Evolutionary conservation across 345 rosid genomes (phyloP).

Genomic region (Citrus glauca): DNA sequence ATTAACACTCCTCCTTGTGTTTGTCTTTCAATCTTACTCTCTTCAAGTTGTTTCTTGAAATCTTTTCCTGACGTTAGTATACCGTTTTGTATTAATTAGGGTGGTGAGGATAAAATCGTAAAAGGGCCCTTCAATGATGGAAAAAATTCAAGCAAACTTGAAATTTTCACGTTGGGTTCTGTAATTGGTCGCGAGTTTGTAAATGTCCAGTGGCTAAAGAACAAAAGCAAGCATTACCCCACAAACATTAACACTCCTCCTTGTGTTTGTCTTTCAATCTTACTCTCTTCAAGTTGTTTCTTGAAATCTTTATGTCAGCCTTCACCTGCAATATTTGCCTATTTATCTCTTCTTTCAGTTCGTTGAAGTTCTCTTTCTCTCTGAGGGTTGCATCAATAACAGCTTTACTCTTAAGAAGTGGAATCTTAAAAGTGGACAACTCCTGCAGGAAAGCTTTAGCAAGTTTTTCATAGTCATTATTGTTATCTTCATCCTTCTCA

Average conservation of each 20-base stretch:
- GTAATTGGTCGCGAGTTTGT: too few relatives aligned
- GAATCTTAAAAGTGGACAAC: slow-evolving; percentile 83
- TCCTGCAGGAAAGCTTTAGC: slow-evolving; percentile 85
- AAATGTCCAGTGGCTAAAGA: too few relatives aligned
- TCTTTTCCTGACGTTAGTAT: not conserved
- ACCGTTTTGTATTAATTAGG: too few relatives aligned
- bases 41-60: slow-evolving; percentile 80
- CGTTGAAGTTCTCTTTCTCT: slow-evolving; percentile 83
- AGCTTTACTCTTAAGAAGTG: slow-evolving; percentile 81
- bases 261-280: slow-evolving; percentile 88
- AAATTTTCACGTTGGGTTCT: too few relatives aligned
- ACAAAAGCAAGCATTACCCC: too few relatives aligned
- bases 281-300: slow-evolving; percentile 89
- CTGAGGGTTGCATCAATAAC: slow-evolving; percentile 70
- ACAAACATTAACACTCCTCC: slow-evolving; percentile 39
- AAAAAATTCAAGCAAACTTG: too few relatives aligned
- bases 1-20: slow-evolving; percentile 70
- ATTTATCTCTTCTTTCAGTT: slow-evolving; percentile 74
- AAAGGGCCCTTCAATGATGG: too few relatives aligned
- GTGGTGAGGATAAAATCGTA: too few relatives aligned
- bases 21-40: slow-evolving; percentile 88
- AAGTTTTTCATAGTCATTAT: slow-evolving; percentile 58
- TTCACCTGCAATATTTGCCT: slow-evolving; percentile 68
- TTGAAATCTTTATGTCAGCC: slow-evolving; percentile 72
- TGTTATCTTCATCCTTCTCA: slow-evolving; percentile 69